A percentile compares a stretch with the other conserved stretches of the same genome.
Evolutionary conservation across 2,329 filamentous ascomycete genomes (phyloP).

Genomic region (Periconia macrospinosa): DNA sequence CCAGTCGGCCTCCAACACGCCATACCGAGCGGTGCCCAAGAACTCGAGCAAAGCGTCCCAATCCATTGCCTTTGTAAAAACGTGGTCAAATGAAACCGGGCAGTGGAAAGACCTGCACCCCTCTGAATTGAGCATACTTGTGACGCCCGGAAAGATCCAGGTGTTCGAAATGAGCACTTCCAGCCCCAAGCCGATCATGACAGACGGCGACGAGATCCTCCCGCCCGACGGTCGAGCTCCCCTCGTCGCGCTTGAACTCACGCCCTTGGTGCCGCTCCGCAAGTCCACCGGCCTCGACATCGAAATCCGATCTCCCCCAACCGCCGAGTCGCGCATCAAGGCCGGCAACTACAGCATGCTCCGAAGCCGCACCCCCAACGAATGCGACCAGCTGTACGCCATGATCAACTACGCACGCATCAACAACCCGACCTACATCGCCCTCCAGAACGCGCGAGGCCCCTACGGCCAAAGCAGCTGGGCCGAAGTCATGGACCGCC

Average conservation of each 20-base stretch:
- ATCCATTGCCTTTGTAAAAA: constrained; percentile 62
- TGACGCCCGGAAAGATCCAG: constrained; percentile 67
- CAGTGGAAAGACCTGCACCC: constrained; percentile 64
- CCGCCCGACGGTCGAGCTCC: constrained; percentile 47
- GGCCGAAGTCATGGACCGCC: constrained; percentile 56
- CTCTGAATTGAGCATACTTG: constrained; percentile 64
- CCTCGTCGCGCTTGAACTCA: constrained; percentile 77
- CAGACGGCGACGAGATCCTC: constrained; percentile 44
- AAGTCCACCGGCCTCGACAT: constrained; percentile 92
- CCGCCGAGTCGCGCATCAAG: constrained; percentile 69
- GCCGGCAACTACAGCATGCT: constrained; percentile 83
- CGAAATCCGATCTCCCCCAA: constrained; percentile 86
- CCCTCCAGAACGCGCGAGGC: constrained; percentile 73
- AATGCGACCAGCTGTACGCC: constrained; percentile 80
- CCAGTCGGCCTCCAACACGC: constrained; percentile 77
- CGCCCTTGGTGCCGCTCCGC: constrained; percentile 84
- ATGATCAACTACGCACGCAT: constrained; percentile 87
- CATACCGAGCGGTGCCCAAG: constrained; percentile 59
- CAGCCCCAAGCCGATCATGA: constrained; percentile 47
- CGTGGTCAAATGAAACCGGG: constrained; percentile 60
- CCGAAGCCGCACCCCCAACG: constrained; percentile 73
- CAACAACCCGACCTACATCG: constrained; percentile 88
- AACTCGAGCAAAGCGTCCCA: constrained; percentile 56
- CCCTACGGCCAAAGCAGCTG: constrained; percentile 49
- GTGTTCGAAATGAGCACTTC: constrained; percentile 59